These are phyloP conservation scores for Aspergillus affinis DNA, from an alignment of 495 filamentous ascomycete species.

Conservation along the genomic window DNA sequence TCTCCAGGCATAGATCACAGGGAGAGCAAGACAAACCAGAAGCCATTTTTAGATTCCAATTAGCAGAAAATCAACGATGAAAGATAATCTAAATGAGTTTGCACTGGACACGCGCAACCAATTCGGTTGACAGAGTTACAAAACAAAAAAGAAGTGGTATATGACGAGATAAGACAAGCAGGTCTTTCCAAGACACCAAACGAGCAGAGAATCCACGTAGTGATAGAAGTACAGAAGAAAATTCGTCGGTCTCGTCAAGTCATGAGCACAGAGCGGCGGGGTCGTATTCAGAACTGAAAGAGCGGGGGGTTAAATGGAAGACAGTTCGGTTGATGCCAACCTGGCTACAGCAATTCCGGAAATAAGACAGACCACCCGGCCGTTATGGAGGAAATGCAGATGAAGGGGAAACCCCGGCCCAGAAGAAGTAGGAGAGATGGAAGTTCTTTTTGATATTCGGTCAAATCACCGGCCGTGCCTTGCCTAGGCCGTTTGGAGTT, in stretches of 20 bases:
- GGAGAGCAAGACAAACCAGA: conserved; percentile 16
- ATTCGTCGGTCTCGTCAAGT: conserved; percentile 51
- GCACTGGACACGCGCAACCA: conserved; percentile 3
- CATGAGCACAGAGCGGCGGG: conserved; percentile 32
- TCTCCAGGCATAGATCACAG: neutral
- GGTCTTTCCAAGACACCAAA: conserved; percentile 14
- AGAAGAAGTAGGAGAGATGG: conserved; percentile 10
- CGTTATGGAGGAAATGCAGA: neutral
- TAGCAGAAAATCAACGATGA: conserved; percentile 9
- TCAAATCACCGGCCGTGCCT: conserved; percentile 16
- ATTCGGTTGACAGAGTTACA: conserved; percentile 10
- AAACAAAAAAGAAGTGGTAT: conserved; percentile 10
- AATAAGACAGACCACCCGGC: conserved; percentile 2
- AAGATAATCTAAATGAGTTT: conserved; percentile 2
- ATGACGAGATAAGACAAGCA: conserved; percentile 4
- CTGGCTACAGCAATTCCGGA: neutral
- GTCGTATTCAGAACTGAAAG: conserved; percentile 19
- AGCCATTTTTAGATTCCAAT: conserved; percentile 23
- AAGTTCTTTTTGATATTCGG: conserved; percentile 23
- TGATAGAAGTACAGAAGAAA: conserved; percentile 36
- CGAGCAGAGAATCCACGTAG: conserved; percentile 23
- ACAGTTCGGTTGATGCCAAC: neutral
- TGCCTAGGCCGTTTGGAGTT: conserved; percentile 6
- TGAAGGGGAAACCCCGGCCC: conserved; percentile 14
- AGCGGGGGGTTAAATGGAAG: neutral